Evolutionary conservation across 164 flowering plant species (phyloP), one percentile per base, ranked within the genome.

Genomic region (Brasenia schreberi): DNA sequence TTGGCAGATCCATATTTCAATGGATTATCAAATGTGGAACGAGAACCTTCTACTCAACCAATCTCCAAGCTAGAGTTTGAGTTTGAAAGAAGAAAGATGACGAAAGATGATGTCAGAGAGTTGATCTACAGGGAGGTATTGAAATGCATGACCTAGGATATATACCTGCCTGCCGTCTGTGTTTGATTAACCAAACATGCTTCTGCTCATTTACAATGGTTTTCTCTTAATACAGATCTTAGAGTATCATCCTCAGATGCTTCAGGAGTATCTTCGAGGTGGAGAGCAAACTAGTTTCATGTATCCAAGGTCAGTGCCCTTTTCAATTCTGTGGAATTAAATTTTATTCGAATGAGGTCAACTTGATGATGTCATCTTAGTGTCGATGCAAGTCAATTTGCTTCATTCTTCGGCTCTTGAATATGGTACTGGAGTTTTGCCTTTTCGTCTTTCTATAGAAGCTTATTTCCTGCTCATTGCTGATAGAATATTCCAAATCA

Each of bases 181-280:
- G 52, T 0, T 45, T 45, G 52, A 11, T 11, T 45, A 11, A 0
- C 10, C 10, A 45, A 6, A 11, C n/a, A 6, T 45, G 12, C 52
- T 45, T 45, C 52, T 45, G 12, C 52, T 45, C 52, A 45, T 6
- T 11, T 45, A 45, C 52, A 45, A 45, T 45, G 10, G 7, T 3
- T 45, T 45, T 45, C 10, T 45, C 12, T 23, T 23, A 23, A 23
- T 23, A 23, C 27, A 90, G 98, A 90, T 90, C 66, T 77, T 93
- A 76, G 96, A 93, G 95, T 93, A 93, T 79, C 97, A 93, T 80
- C 98, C 98, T 49, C 92, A 89, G 81, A 93, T 90, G 97, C 82
- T 90, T 68, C 85, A 84, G 70, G 96, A 93, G 77, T 84, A 93
- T 75, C 88, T 93, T 56, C 81, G 75, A 18, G 98, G 98, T 64